Base-by-base conservation (phyloP, 2,329 filamentous ascomycete genomes). In the Aspergillus novoparasiticus region DNA sequence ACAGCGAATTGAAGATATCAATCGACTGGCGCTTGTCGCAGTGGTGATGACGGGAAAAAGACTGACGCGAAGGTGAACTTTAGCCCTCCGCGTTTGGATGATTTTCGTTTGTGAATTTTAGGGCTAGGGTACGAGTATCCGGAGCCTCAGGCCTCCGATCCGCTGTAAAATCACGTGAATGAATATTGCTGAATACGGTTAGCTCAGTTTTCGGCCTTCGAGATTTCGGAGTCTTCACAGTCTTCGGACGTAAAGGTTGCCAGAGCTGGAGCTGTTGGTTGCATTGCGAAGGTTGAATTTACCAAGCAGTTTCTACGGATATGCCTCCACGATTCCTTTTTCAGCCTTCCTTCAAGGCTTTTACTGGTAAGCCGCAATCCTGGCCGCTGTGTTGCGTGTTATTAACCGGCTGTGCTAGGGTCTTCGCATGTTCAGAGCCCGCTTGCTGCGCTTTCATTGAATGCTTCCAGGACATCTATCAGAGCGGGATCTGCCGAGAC, bases 261-360 rank as follows among this genome's bases (percentile, higher is more conserved):
- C 58, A 45, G 50, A 30, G 46, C 46, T 41, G 51, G 41, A 56
- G 63, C 61, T 63, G 64, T 66, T 19, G 21, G 16, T 53, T 19
- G 30, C 28, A 6, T 50, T 43, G 26, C 36, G 6, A 16, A 41
- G 19, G 50, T 57, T 48, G 45, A 46, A 26, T 28, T 36, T 56
- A 34, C 21, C 50, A 12, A 23, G 14, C 28, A 53, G 34, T 26
- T 46, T 41, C 55, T 58, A 46, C 66, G 80, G 82, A 70, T 69
- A 92, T 92, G 90, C 86, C 89, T 73, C 89, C 87, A 62, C 88
- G 88, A 82, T 81, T 91, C 83, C 80, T 85, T 69, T 76, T 83
- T 73, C 82, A 87, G 63, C 84, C 86, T 77, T 84, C 87, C 76
- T 80, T 90, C 59, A 85, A 85, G 75, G 82, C 81, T 34, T 77